Conservation (phyloP, 352 stramenopile species). For the Phytophthora fragariaefolia region DNA sequence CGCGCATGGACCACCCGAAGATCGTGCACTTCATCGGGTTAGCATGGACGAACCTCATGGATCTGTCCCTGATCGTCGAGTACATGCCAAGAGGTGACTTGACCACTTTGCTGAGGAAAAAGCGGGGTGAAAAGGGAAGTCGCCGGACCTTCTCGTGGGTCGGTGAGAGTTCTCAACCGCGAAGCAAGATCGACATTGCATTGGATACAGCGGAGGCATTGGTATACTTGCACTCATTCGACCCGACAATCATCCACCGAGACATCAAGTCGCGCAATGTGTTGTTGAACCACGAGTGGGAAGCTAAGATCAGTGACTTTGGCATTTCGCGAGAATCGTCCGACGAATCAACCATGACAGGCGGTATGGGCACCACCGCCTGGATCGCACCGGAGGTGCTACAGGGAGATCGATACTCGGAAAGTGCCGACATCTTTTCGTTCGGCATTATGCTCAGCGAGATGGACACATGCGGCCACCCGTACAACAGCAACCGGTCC, state of each 20-base stretch:
- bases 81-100: conserved; percentile 56
- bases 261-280: conserved; percentile 61
- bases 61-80: conserved; percentile 54
- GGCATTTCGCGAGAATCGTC: conserved; percentile 47
- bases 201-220: conserved; percentile 51
- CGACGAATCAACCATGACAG: conserved; percentile 39
- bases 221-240: conserved; percentile 52
- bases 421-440: conserved; percentile 74
- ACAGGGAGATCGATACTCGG: conserved; percentile 55
- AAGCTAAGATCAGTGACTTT: conserved; percentile 65
- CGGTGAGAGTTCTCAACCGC: conserved; percentile 23
- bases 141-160: conserved; percentile 39
- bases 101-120: conserved; percentile 35
- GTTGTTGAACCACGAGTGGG: conserved; percentile 44
- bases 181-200: conserved; percentile 41
- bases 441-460: conserved; percentile 67
- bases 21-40: conserved; percentile 56
- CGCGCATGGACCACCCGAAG: conserved; percentile 47
- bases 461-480: conserved; percentile 50
- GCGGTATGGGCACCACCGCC: conserved; percentile 57
- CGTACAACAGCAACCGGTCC: conserved; percentile 38
- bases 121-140: conserved; percentile 40
- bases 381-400: conserved; percentile 79
- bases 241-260: conserved; percentile 55
- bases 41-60: conserved; percentile 55